These are phyloP conservation scores for Aspergillus ustus DNA, from an alignment of 2,329 filamentous ascomycete genomes.

Conservation along the genomic window DNA sequence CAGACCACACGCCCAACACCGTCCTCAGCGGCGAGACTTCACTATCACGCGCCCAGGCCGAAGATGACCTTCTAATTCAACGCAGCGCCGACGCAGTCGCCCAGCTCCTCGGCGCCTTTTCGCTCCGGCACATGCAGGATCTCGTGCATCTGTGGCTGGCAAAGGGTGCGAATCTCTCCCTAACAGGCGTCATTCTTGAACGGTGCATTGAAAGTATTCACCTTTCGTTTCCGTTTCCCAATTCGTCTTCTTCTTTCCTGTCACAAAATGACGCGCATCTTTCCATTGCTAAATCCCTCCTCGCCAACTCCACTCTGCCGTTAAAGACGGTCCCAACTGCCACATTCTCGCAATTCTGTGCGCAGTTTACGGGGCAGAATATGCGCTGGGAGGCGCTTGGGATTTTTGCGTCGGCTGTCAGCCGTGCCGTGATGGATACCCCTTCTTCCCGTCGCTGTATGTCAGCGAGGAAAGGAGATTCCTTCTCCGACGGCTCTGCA, in stretches of 20 bases:
- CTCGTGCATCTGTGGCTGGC: neutral
- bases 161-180: neutral
- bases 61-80: neutral
- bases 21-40: too few species aligned
- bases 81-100: neutral
- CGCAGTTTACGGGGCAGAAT: conserved; percentile 27
- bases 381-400: conserved; percentile 47
- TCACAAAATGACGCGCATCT: neutral
- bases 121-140: neutral
- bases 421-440: conserved; percentile 41
- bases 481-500: conserved; percentile 6
- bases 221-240: too few species aligned
- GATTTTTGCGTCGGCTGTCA: conserved; percentile 43
- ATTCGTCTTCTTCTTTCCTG: too few species aligned
- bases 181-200: neutral
- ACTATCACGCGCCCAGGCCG: too few species aligned
- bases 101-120: neutral
- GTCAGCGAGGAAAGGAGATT: neutral
- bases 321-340: neutral
- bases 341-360: neutral
- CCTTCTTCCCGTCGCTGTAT: conserved; percentile 25
- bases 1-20: too few species aligned
- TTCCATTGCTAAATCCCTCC: neutral
- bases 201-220: too few species aligned
- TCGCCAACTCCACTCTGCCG: neutral